Evolutionary conservation across 768 basidiomycete species (phyloP), one percentile per base, ranked within the genome.

Genomic region (Leucosporidium yakuticum): DNA sequence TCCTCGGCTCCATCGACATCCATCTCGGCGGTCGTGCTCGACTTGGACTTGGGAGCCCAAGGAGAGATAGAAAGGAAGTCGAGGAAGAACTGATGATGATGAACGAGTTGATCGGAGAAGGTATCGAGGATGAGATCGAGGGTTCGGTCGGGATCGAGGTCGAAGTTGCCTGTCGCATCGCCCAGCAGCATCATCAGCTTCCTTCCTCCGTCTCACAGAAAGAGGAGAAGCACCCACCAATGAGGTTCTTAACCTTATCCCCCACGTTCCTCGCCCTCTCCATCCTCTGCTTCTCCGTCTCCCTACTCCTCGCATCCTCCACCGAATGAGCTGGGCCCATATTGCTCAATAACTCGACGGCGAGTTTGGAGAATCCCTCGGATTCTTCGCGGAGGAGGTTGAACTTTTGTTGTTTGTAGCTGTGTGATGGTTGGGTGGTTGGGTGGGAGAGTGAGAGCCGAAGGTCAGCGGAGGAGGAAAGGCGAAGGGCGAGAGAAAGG

Each of bases 341-440:
- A 74, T 84, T 84, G 71, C 86, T 86, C 17, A 86, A 86, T 49
- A 99, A 81, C 75, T 98, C 91, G 15, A 88, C 85, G 32, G 88
- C 85, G 39, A 98, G 85, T 78, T 94, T 93, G 77, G 91, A 91
- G 80, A 92, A 99, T 12, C 96, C 96, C 81, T 98, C 95, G 1
- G 93, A 93, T 75, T 96, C 91, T 80, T 99, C 96, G 48, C 96
- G 88, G 21, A 97, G 84, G 49, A 99, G 84, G 77, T 98, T 99
- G 82, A 94, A 95, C 79, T 98, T 99, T 81, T 92, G 92, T 79
- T 99, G 95, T 79, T 92, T 93, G 81, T 93, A 95, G 77, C 91
- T 94, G 76, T 29, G 19, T 12, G n/a, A n/a, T n/a, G n/a, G n/a
- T n/a, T n/a, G n/a, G n/a, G n/a, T n/a, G n/a, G n/a, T n/a, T 7